A percentile compares a stretch with the other conserved stretches of the same genome.
Conservation (phyloP, 805 yeast genomes). For the Torulaspora delbrueckii region DNA sequence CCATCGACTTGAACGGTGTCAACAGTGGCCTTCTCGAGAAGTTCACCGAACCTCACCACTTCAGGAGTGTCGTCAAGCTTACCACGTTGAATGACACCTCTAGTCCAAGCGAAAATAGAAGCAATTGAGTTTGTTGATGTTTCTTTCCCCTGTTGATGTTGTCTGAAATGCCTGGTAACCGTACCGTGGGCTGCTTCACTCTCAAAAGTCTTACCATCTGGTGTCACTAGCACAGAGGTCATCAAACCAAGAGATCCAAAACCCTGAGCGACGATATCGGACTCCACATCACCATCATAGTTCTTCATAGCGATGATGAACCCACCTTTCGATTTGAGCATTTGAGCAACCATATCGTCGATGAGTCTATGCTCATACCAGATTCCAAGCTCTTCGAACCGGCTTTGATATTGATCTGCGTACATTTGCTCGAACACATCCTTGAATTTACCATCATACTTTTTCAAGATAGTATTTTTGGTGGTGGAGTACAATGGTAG, state of each 20-base stretch:
- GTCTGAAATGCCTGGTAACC: conserved; percentile 94
- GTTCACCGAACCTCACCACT: conserved; percentile 72
- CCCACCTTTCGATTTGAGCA: conserved; percentile 94
- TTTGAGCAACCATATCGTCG: conserved; percentile 98
- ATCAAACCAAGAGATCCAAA: conserved; percentile 94
- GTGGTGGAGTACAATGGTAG: conserved; percentile 83
- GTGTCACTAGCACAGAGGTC: conserved; percentile 96
- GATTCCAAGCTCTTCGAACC: conserved; percentile 75
- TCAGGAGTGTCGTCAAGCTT: conserved; percentile 81
- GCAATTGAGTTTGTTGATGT: conserved; percentile 97
- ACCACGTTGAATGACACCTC: conserved; percentile 92
- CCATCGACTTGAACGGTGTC: conserved; percentile 81
- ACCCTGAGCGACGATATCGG: conserved; percentile 97
- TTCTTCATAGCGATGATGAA: conserved; percentile 94
- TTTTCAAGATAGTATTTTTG: conserved; percentile 90
- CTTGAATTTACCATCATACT: conserved; percentile 92
- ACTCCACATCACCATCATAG: conserved; percentile 96
- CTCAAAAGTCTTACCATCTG: conserved; percentile 94
- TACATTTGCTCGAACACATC: conserved; percentile 84
- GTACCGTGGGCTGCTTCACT: conserved; percentile 99
- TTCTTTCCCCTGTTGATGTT: conserved; percentile 93
- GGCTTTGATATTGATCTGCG: conserved; percentile 58
- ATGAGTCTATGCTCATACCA: conserved; percentile 96
- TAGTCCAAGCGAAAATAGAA: conserved; percentile 94
- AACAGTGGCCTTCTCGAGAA: conserved; percentile 75